Conservation (phyloP, 73 alveolate species). For the Breviolum minutum region DNA sequence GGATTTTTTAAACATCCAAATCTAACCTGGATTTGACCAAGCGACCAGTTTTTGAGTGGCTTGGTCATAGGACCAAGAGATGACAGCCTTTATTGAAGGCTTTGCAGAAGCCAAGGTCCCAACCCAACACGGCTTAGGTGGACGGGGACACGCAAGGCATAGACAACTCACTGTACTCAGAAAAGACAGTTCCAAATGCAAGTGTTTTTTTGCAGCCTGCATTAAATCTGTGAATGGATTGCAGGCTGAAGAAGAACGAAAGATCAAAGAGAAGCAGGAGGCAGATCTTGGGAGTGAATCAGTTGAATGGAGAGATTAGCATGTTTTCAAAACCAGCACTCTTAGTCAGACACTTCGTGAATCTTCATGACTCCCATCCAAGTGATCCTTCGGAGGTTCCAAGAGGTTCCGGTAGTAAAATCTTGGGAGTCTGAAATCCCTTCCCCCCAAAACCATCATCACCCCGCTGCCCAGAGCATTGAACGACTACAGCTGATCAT, state of each 20-base stretch:
- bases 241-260: constrained; percentile 74
- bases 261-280: constrained; percentile 78
- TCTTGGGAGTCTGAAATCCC: no score
- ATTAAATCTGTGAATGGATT: not conserved
- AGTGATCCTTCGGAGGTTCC: no score
- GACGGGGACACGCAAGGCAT: not conserved
- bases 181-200: no score
- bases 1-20: no score
- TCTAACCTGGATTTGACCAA: not conserved
- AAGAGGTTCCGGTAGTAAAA: no score
- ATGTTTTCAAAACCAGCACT: no score
- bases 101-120: constrained; percentile 73
- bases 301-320: not conserved
- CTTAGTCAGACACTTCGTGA: no score
- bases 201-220: not conserved
- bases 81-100: constrained; percentile 93
- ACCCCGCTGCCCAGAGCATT: constrained; percentile 59
- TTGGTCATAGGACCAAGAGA: constrained; percentile 63
- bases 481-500: constrained; percentile 83
- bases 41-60: not conserved
- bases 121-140: not conserved
- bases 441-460: not conserved
- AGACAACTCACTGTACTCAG: not conserved
- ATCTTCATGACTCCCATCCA: no score
- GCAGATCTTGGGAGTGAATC: not conserved